phyloP scores from a whole-genome alignment of 331 rosid genomes.

The Stylosanthes scabra region DNA sequence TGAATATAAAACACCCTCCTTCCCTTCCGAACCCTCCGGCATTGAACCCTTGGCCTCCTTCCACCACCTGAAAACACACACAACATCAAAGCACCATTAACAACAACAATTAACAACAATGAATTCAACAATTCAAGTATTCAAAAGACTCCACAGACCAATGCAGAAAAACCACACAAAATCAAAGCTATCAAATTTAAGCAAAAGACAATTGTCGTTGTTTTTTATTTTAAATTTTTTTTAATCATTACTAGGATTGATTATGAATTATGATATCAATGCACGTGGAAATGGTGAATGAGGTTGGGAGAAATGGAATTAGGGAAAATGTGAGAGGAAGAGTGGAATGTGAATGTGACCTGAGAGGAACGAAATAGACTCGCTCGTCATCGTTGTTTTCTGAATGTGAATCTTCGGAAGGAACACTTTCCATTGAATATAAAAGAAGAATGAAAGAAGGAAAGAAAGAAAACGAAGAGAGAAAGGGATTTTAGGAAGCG shows the following conservation, averaged over 20 bases:
- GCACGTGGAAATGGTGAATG: neutral
- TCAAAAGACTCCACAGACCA: conserved; percentile 14
- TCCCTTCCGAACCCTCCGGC: conserved; percentile 60
- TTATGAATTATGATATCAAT: neutral
- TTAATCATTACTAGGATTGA: neutral
- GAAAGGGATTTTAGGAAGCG: conserved; percentile 15
- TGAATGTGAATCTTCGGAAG: conserved; percentile 65
- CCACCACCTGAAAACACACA: conserved; percentile 86
- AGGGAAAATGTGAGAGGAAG: neutral
- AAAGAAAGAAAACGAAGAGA: neutral
- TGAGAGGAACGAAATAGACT: conserved; percentile 91
- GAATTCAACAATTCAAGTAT: conserved; percentile 20
- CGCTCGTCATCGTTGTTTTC: conserved; percentile 57
- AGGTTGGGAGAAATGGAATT: conserved; percentile 11
- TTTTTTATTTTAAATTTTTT: no score
- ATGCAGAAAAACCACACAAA: conserved; percentile 24
- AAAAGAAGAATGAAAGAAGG: conserved; percentile 32
- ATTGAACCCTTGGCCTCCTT: conserved; percentile 85
- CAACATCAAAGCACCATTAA: neutral
- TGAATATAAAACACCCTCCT: conserved; percentile 65
- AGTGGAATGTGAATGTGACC: conserved; percentile 54
- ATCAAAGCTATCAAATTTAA: neutral
- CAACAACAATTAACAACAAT: neutral
- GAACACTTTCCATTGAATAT: conserved; percentile 50
- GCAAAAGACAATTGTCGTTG: neutral